A percentile compares a stretch with the other conserved stretches of the same genome.
Conservation (phyloP, 2,329 filamentous ascomycete genomes). For the Neurospora crassa region DNA sequence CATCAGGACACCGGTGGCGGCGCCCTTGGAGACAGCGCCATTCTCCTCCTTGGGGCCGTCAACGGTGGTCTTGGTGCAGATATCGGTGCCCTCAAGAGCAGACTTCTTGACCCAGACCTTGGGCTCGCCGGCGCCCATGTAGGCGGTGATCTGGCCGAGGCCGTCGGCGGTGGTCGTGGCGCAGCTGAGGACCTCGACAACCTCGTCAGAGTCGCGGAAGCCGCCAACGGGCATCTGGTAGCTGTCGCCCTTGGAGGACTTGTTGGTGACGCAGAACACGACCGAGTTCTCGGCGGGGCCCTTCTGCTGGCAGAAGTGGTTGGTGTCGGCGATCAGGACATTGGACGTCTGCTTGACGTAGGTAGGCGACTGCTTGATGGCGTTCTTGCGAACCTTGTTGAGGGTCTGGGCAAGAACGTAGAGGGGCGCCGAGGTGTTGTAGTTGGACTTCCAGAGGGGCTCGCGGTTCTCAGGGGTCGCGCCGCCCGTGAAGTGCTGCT, state of each 20-base stretch:
- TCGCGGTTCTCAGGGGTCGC: slow-evolving; percentile 44
- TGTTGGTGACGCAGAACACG: slow-evolving; percentile 22
- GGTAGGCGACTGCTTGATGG: slow-evolving; percentile 13
- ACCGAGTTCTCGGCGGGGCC: slow-evolving; percentile 17
- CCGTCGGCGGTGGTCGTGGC: slow-evolving; percentile 12
- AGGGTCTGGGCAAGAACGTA: slow-evolving; percentile 36
- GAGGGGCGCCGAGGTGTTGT: slow-evolving; percentile 33
- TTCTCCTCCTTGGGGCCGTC: slow-evolving; percentile 7
- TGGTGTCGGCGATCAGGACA: slow-evolving; percentile 16
- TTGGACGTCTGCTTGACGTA: slow-evolving; percentile 13
- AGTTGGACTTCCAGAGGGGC: slow-evolving; percentile 46
- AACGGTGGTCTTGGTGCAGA: slow-evolving; percentile 14
- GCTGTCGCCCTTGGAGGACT: slow-evolving; percentile 16
- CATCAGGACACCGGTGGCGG: slow-evolving; percentile 4
- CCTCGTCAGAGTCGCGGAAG: slow-evolving; percentile 14
- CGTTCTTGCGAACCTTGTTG: slow-evolving; percentile 20
- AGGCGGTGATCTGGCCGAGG: slow-evolving; percentile 14
- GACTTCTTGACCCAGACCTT: slow-evolving; percentile 12
- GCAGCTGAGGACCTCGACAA: slow-evolving; percentile 20
- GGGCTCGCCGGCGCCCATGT: slow-evolving; percentile 16
- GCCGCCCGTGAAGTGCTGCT: slow-evolving; percentile 46
- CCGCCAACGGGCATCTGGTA: slow-evolving; percentile 18
- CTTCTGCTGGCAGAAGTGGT: slow-evolving; percentile 21
- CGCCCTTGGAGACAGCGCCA: slow-evolving; percentile 4
- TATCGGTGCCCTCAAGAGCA: slow-evolving; percentile 13